These are phyloP conservation scores for Tagetes patula DNA, from an alignment of 129 eudicot genomes.

Conservation along the genomic window DNA sequence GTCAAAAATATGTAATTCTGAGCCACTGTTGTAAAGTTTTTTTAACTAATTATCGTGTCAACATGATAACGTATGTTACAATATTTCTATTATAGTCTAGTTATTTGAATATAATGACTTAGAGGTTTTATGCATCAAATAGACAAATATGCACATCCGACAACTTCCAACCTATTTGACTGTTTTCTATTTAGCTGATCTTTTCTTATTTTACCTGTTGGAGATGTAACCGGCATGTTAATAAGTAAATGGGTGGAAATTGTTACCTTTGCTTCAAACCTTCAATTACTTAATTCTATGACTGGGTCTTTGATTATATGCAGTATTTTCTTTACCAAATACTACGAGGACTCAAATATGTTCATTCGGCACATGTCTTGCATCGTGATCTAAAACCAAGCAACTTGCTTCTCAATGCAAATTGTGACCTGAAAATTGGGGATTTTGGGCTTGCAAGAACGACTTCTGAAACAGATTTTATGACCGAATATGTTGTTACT, in stretches of 20 bases:
- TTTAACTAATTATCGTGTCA: neutral
- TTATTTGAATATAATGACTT: neutral
- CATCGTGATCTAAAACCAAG: conserved; percentile 66
- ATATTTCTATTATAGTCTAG: neutral
- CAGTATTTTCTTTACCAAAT: conserved; percentile 37
- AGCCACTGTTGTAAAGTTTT: neutral
- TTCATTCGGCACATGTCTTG: conserved; percentile 58
- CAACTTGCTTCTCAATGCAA: conserved; percentile 50
- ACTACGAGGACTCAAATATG: conserved; percentile 48
- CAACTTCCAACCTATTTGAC: neutral
- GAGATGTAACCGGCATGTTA: neutral
- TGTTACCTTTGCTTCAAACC: neutral
- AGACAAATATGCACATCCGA: neutral
- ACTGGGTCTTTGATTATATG: neutral
- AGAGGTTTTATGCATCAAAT: neutral
- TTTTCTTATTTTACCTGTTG: neutral
- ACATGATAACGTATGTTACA: neutral
- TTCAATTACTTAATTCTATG: conserved; percentile 1
- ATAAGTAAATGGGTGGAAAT: conserved; percentile 5
- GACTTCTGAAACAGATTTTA: conserved; percentile 76
- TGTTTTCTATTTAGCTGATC: neutral
- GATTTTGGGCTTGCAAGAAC: conserved; percentile 63
- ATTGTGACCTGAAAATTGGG: conserved; percentile 55
- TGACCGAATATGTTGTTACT: conserved; percentile 85
- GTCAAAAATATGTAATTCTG: neutral